phyloP scores from a whole-genome alignment of 2,329 filamentous ascomycete species.

The Diaporthe vexans region DNA sequence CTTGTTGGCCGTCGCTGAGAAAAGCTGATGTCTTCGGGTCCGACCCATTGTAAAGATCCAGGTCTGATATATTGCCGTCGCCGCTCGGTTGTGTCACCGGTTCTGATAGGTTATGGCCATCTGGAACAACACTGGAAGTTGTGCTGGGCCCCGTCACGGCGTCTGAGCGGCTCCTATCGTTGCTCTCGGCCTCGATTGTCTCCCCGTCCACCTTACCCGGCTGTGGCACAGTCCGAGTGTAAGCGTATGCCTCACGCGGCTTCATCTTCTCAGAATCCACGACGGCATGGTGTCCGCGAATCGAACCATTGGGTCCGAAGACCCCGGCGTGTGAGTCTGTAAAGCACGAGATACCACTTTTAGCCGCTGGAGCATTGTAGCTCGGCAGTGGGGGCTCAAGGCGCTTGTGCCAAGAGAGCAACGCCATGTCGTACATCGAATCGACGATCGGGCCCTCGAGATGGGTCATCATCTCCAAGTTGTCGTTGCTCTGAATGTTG shows the following conservation, averaged over 20 bases:
- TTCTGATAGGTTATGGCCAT: neutral
- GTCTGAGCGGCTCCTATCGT: slow-evolving; percentile 41
- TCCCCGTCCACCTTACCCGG: slow-evolving; percentile 41
- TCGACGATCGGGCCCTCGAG: slow-evolving; percentile 84
- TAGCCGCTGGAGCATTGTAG: slow-evolving; percentile 62
- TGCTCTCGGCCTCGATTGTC: slow-evolving; percentile 28
- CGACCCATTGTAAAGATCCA: neutral
- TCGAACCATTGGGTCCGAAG: slow-evolving; percentile 49
- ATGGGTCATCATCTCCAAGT: slow-evolving; percentile 85
- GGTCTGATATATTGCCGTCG: neutral
- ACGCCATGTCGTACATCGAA: slow-evolving; percentile 79
- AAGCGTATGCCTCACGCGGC: slow-evolving; percentile 40
- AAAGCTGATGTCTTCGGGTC: slow-evolving; percentile 45
- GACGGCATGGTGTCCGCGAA: slow-evolving; percentile 49
- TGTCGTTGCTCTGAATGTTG: slow-evolving; percentile 84
- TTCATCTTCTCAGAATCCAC: slow-evolving; percentile 48
- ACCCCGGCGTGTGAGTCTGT: slow-evolving; percentile 45
- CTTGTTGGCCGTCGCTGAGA: slow-evolving; percentile 46
- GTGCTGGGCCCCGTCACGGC: slow-evolving; percentile 45
- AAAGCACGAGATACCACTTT: slow-evolving; percentile 49
- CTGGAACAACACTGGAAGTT: slow-evolving; percentile 37
- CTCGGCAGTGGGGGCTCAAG: slow-evolving; percentile 73
- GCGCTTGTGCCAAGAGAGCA: slow-evolving; percentile 78
- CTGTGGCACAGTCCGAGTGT: slow-evolving; percentile 33
- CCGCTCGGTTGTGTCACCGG: neutral